Evolutionary conservation across 164 flowering plant species (phyloP).

Genomic region (Stephania japonica): DNA sequence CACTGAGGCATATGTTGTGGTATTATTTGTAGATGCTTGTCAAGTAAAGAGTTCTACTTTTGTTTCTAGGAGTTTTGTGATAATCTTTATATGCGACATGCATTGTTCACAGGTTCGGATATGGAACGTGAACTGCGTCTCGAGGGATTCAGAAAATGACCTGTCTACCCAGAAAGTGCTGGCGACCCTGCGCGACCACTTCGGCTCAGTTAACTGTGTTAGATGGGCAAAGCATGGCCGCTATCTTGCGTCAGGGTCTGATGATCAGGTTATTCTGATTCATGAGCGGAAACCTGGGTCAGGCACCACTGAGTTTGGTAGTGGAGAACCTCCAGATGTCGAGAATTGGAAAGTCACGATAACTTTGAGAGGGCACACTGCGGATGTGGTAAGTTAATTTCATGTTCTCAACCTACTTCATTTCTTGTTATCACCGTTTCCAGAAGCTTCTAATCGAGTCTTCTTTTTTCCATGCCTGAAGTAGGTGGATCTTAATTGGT

Average conservation of each 20-base stretch:
- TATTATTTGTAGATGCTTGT: not conserved
- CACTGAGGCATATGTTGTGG: not conserved
- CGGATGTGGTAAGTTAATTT: slow-evolving; percentile 86
- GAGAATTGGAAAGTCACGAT: slow-evolving; percentile 96
- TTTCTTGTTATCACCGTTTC: not conserved
- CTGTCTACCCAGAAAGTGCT: slow-evolving; percentile 64
- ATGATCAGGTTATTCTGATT: slow-evolving; percentile 87
- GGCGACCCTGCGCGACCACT: slow-evolving; percentile 96
- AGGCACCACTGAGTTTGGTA: slow-evolving; percentile 98
- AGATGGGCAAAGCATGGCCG: slow-evolving; percentile 98
- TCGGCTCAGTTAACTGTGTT: slow-evolving; percentile 98
- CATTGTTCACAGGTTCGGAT: slow-evolving; percentile 66
- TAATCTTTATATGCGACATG: not conserved
- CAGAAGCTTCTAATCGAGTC: slow-evolving; percentile 27
- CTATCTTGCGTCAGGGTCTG: slow-evolving; percentile 93
- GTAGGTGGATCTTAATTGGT: slow-evolving; percentile 99
- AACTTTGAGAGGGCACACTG: slow-evolving; percentile 98
- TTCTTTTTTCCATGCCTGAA: slow-evolving; percentile 53
- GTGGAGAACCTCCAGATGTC: slow-evolving; percentile 98
- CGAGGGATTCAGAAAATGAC: slow-evolving; percentile 43
- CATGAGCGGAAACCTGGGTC: slow-evolving; percentile 99
- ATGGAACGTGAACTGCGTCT: slow-evolving; percentile 86
- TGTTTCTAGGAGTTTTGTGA: not conserved
- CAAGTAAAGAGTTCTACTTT: not conserved
- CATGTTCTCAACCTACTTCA: not conserved